These are phyloP conservation scores for Ceratobasidium sp. DNA, from an alignment of 1,284 basidiomycete genomes.

Conservation along the genomic window DNA sequence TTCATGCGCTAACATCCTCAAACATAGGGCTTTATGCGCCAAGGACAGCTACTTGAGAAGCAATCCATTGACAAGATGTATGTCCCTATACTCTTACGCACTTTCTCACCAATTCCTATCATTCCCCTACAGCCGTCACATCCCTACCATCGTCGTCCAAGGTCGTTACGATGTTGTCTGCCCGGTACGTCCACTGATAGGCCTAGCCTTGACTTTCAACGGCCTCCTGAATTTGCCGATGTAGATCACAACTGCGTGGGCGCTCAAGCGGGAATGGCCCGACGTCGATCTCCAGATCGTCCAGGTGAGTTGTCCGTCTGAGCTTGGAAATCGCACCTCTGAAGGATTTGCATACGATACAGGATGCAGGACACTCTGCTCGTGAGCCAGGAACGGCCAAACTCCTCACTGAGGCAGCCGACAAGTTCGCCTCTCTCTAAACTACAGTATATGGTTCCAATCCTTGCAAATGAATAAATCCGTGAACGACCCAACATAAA, in stretches of 20 bases:
- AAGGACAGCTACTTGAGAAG: conserved; percentile 86
- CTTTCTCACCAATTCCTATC: conserved; percentile 47
- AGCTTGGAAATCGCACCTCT: too few relatives aligned
- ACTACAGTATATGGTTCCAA: background rate
- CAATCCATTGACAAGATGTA: conserved; percentile 92
- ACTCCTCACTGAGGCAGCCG: conserved; percentile 75
- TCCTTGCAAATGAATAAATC: conserved; percentile 30
- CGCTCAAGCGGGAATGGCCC: conserved; percentile 84
- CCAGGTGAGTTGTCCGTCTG: conserved; percentile 56
- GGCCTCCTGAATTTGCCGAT: conserved; percentile 57
- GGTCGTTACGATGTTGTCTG: conserved; percentile 88
- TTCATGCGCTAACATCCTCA: background rate
- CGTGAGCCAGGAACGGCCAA: conserved; percentile 80
- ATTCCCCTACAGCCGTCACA: conserved; percentile 70
- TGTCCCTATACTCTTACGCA: conserved; percentile 49
- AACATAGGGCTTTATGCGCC: conserved; percentile 82
- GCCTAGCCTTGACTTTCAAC: background rate
- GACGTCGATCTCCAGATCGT: conserved; percentile 82
- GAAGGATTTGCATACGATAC: background rate
- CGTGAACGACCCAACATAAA: background rate
- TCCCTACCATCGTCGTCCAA: conserved; percentile 86
- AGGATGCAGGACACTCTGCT: conserved; percentile 89
- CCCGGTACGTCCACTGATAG: conserved; percentile 61
- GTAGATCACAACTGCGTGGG: conserved; percentile 71
- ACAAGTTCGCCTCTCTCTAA: conserved; percentile 59